phyloP scores from a whole-genome alignment of 2,329 filamentous ascomycete genomes.

The Sclerotinia trifoliorum region DNA sequence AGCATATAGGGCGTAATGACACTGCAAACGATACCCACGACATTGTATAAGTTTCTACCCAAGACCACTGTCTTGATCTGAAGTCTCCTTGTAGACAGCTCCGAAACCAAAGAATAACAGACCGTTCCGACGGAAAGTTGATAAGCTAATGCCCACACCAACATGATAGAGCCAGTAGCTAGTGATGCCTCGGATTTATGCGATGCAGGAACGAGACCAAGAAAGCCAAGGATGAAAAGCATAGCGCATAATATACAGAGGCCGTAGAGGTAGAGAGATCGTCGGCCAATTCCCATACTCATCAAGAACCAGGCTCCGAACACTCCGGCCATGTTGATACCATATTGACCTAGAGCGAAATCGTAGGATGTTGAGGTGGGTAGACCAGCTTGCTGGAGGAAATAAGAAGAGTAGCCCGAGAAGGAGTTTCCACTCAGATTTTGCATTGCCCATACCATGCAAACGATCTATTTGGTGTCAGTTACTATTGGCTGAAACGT shows the following conservation, averaged over 20 bases:
- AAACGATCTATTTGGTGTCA: constrained; percentile 43
- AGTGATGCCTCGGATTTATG: constrained; percentile 32
- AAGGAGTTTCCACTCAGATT: constrained; percentile 63
- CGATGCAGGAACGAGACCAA: constrained; percentile 42
- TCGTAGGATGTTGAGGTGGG: constrained; percentile 50
- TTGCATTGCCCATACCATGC: constrained; percentile 64
- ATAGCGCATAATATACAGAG: constrained; percentile 49
- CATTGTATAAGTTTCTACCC: constrained; percentile 69
- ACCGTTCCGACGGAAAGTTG: constrained; percentile 87
- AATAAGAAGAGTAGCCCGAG: constrained; percentile 61
- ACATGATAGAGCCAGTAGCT: constrained; percentile 62
- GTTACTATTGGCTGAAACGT: too few species aligned
- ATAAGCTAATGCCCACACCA: constrained; percentile 78
- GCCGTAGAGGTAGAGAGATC: constrained; percentile 53
- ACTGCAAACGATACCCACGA: constrained; percentile 76
- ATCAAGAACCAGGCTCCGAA: constrained; percentile 54
- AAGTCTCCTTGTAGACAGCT: constrained; percentile 77
- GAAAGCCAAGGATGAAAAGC: constrained; percentile 79
- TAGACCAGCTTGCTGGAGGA: constrained; percentile 58
- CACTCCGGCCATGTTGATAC: constrained; percentile 53
- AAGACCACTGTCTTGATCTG: constrained; percentile 92
- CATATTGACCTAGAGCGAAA: constrained; percentile 52
- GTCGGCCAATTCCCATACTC: constrained; percentile 46
- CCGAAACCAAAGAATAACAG: constrained; percentile 83
- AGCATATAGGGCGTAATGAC: constrained; percentile 91